Base-by-base conservation (phyloP, 164 flowering plant species). In the Amborella trichopoda region DNA sequence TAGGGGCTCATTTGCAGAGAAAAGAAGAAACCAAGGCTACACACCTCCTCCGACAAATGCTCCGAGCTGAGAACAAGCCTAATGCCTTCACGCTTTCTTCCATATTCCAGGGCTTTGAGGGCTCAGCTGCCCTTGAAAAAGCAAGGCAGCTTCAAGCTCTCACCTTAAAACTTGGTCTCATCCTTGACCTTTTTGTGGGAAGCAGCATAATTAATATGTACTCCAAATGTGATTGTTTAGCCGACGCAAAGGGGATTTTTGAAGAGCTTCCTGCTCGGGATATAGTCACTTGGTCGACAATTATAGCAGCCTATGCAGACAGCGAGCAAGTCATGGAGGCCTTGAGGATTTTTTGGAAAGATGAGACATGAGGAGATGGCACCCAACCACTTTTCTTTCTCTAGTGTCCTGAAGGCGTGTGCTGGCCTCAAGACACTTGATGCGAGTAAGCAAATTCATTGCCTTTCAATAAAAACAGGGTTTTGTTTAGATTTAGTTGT, bases 231-330 rank as follows among this genome's bases (percentile, higher is more conserved):
- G 53, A 16, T 49, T 58, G 46, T 54, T 52, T 63, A 23, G 53
- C 58, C 11, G 58, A 48, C 32, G 58, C 53, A 10, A 27, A 41
- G 16, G 19, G 39, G 26, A 50, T 62, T 37, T 67, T 67, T 40
- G 50, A 59, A 20, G 67, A 62, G 42, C 59, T 62, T 40, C 6
- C 32, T 2, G 39, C 46, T 22, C 19, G 55, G 27, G 71, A 62
- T 59, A 46, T 59, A 52, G 60, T 59, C 28, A 59, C 67, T 3
- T 62, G 67, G 64, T 59, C 62, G 39, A 36, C 59, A 26, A 52
- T 62, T 49, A 59, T 67, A 16, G 61, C 58, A 52, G 61, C 48
- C 3, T 67, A 54, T 42, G 61, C 43, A 21, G 24, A 26, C 23
- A 67, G 59, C 48, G 50, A 48, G 16, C 39, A 47, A 45, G 23